Percentiles rank a stretch among this genome's conserved stretches.
phyloP scores from a whole-genome alignment of 2,329 filamentous ascomycete genomes.

The Aspergillus sp. region DNA sequence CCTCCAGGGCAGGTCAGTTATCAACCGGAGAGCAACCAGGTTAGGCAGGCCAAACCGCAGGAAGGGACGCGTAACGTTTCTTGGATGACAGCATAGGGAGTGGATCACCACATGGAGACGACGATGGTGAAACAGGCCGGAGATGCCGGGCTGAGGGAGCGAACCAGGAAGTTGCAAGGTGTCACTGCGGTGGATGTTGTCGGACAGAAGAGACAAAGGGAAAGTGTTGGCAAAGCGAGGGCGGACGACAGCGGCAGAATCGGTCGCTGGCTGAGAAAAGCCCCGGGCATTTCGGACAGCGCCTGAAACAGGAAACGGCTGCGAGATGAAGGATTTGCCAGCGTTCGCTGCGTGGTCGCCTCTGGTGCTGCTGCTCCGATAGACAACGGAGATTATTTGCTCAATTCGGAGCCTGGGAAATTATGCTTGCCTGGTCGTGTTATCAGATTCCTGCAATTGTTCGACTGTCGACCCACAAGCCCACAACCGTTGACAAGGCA shows the following conservation, averaged over 20 bases:
- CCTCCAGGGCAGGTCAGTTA: background rate
- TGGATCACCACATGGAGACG: slow-evolving; percentile 28
- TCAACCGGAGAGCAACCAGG: background rate
- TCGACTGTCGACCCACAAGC: background rate
- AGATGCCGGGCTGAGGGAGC: background rate
- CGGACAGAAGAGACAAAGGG: background rate
- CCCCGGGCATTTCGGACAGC: background rate
- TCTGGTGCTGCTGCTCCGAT: background rate
- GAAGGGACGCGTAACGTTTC: slow-evolving; percentile 34
- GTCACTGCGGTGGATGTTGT: no score
- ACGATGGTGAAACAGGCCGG: slow-evolving; percentile 34
- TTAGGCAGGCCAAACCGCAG: background rate
- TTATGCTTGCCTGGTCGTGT: background rate
- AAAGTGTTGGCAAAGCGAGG: background rate
- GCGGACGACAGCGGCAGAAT: background rate
- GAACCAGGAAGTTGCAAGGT: background rate
- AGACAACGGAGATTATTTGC: slow-evolving; percentile 7
- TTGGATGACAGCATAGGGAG: slow-evolving; percentile 25
- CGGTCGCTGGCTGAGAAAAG: slow-evolving; percentile 1
- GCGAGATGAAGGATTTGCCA: slow-evolving; percentile 11
- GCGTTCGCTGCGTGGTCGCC: background rate
- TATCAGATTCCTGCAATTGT: background rate
- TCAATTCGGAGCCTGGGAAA: background rate
- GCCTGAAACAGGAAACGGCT: slow-evolving; percentile 13
- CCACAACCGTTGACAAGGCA: background rate